Conservation (phyloP, 2,329 filamentous ascomycete genomes). For the Paramyrothecium sp. region DNA sequence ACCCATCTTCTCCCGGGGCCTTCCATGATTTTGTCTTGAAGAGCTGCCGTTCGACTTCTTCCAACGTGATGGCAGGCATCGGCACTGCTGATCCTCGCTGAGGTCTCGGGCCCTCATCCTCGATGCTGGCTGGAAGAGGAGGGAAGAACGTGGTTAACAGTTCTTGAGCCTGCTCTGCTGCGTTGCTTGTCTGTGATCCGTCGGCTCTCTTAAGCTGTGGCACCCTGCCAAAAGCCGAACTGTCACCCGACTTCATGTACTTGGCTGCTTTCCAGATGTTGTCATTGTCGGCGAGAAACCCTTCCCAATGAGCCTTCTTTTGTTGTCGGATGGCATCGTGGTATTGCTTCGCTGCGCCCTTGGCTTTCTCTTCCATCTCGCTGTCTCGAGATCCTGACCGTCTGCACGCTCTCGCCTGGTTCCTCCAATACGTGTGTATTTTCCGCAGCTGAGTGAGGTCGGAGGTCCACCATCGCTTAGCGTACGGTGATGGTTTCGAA, state of each 20-base stretch:
- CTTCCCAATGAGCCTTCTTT: conserved; percentile 1
- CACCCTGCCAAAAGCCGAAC: conserved; percentile 11
- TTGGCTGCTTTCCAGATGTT: conserved; percentile 21
- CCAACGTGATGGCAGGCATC: conserved; percentile 15
- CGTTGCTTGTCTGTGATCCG: conserved; percentile 7
- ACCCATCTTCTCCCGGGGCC: too few relatives aligned
- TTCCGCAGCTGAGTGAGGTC: conserved; percentile 7
- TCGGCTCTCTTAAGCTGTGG: conserved; percentile 8
- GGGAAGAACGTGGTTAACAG: conserved; percentile 17
- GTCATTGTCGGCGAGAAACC: not conserved
- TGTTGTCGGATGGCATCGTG: not conserved
- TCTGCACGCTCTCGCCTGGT: not conserved
- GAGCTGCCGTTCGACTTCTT: conserved; percentile 16
- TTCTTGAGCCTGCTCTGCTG: conserved; percentile 15
- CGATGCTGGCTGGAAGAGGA: conserved; percentile 12
- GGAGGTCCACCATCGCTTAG: conserved; percentile 9
- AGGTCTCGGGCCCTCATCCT: conserved; percentile 15
- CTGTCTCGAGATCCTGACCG: not conserved
- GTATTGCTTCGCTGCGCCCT: not conserved
- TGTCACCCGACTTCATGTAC: conserved; percentile 13
- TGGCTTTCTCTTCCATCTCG: not conserved
- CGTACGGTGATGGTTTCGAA: conserved; percentile 8
- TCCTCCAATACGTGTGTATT: not conserved
- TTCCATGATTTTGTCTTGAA: conserved; percentile 14
- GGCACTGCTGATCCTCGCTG: conserved; percentile 7